Conservation (phyloP, 2,329 filamentous ascomycete species). For the Bimuria novae-zelandiae region DNA sequence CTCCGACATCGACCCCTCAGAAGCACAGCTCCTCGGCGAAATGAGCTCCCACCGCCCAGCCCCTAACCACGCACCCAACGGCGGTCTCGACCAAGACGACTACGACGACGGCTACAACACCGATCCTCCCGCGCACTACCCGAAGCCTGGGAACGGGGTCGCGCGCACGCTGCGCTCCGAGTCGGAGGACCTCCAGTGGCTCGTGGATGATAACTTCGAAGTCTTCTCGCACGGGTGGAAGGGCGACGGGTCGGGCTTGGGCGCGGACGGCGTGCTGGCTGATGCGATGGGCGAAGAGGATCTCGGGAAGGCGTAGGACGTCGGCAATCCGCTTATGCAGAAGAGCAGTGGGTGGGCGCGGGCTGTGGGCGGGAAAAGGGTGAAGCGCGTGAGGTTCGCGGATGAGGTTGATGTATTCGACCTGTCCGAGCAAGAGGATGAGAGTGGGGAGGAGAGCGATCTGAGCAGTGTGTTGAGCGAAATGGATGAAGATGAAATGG, state of each 20-base stretch:
- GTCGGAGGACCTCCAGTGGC: constrained; percentile 63
- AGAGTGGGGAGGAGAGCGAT: not conserved
- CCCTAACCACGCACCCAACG: constrained; percentile 21
- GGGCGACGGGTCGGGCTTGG: constrained; percentile 39
- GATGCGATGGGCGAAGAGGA: constrained; percentile 7
- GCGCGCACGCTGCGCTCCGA: constrained; percentile 58
- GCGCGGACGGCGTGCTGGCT: constrained; percentile 31
- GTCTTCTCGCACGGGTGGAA: constrained; percentile 60
- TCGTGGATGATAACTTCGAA: constrained; percentile 63
- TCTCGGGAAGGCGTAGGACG: constrained; percentile 5
- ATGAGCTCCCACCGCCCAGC: constrained; percentile 17
- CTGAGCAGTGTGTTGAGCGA: no score
- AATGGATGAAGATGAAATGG: no score
- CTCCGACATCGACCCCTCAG: constrained; percentile 35
- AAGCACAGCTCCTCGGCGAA: constrained; percentile 37
- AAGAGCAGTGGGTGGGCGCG: not conserved
- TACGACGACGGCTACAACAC: constrained; percentile 59
- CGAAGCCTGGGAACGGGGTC: constrained; percentile 65
- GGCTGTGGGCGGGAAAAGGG: not conserved
- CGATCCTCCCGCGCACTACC: constrained; percentile 62
- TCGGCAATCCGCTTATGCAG: not conserved
- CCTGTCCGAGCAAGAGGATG: not conserved
- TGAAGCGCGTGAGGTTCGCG: not conserved
- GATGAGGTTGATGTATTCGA: not conserved
- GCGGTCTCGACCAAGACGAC: constrained; percentile 22